A percentile compares a stretch with the other conserved stretches of the same genome.
Conservation (phyloP, 1,284 basidiomycete species). For the Sanghuangporus baumii region DNA sequence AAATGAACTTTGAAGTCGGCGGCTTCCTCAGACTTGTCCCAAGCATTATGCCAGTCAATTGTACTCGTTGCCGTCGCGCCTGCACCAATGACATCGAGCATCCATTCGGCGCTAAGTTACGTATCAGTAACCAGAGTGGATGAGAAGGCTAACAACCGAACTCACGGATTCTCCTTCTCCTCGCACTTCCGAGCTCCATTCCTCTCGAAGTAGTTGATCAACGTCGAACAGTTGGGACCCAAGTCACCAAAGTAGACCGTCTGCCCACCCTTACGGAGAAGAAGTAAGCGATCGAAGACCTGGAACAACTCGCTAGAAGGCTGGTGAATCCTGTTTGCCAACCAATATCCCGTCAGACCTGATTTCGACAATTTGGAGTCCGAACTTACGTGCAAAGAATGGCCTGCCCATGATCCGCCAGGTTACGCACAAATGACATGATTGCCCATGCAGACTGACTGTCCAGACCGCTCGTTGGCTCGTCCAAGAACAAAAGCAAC, state of each 20-base stretch:
- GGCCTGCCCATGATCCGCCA: conserved; percentile 46
- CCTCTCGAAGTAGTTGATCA: conserved; percentile 67
- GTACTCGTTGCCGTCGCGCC: conserved; percentile 37
- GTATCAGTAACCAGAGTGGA: background rate
- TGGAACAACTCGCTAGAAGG: conserved; percentile 72
- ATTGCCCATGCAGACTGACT: conserved; percentile 89
- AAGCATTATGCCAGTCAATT: conserved; percentile 40
- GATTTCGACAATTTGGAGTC: background rate
- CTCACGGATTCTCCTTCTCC: conserved; percentile 38
- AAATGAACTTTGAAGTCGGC: conserved; percentile 26
- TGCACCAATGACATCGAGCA: conserved; percentile 54
- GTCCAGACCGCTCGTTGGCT: conserved; percentile 82
- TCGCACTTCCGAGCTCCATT: conserved; percentile 44
- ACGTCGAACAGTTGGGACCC: conserved; percentile 47
- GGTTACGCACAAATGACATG: conserved; percentile 64
- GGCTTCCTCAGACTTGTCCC: conserved; percentile 34
- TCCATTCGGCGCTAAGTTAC: conserved; percentile 42
- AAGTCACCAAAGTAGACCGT: conserved; percentile 78
- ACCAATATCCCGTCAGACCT: background rate
- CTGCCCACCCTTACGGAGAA: conserved; percentile 65
- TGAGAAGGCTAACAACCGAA: background rate
- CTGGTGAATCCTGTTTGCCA: conserved; percentile 32
- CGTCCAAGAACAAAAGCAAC: conserved; percentile 78
- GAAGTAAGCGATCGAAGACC: conserved; percentile 58
- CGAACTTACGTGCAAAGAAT: conserved; percentile 29